Evolutionary conservation across 257 asterid genomes (phyloP), one percentile per base, ranked within the genome.

Genomic region (Marsdenia floribunda): DNA sequence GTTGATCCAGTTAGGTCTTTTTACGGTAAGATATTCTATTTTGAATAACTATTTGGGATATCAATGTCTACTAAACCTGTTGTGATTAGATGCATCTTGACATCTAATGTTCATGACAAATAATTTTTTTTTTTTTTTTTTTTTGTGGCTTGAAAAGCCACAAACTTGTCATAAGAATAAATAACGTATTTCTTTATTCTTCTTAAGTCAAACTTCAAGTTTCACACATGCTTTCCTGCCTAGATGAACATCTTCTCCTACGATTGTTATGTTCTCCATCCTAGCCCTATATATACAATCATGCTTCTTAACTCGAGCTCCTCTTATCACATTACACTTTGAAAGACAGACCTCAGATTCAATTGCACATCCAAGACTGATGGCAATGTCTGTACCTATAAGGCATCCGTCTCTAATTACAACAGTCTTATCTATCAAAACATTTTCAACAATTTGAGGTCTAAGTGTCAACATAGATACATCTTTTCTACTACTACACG

Each of bases 261-360:
- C 71, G 68, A 90, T 86, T 46, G 83, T 80, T 81, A 76, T 80
- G 78, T 80, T 81, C 72, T 81, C 85, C 0, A 74, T 81, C 40
- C 82, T 81, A 71, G 82, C 82, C 82, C 82, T 65, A 8, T 82
- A 77, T 26, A 81, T 70, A 75, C 85, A 81, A 2, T 91, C 86
- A 7, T 90, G 93, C 57, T 88, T 90, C 88, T 90, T 88, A 75
- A 90, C 81, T 79, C 87, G 88, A 76, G 85, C 90, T 12, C 93
- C 96, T 29, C 90, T 83, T 93, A 90, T 90, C 44, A 90, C 86
- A 0, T 91, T 85, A 87, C 93, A 90, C n/a, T 84, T 87, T 46
- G 96, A 88, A 40, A 90, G 90, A 73, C 94, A 82, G 82, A 90
- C 96, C 0, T 94, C 94, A 0, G 90, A 73, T 82, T 90, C 96